phyloP scores from a whole-genome alignment of 352 stramenopile genomes.

The Aphanomyces cochlioides region DNA sequence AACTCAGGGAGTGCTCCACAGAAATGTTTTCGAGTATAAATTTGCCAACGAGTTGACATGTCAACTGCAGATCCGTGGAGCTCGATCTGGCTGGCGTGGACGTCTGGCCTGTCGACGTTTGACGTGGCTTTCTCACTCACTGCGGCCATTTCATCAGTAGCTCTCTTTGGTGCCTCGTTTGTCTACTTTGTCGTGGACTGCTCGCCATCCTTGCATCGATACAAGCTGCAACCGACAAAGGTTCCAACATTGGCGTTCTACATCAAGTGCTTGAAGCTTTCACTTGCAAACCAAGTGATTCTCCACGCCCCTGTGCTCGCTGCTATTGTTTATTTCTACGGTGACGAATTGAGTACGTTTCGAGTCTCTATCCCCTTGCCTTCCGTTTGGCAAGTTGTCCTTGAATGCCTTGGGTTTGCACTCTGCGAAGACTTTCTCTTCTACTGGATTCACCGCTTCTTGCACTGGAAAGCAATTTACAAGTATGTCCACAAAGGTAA shows the following conservation, averaged over 20 bases:
- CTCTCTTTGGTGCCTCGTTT: conserved; percentile 23
- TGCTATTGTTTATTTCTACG: not conserved
- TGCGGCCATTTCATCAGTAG: not conserved
- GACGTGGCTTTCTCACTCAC: conserved; percentile 24
- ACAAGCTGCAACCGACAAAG: conserved; percentile 26
- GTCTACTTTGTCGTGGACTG: conserved; percentile 17
- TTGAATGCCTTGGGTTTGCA: conserved; percentile 6
- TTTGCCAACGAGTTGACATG: not conserved
- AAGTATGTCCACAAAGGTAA: conserved; percentile 34
- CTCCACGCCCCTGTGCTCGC: conserved; percentile 3
- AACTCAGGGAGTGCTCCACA: no score
- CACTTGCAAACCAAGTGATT: conserved; percentile 14
- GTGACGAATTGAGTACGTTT: not conserved
- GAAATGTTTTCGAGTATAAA: not conserved
- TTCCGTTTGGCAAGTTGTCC: not conserved
- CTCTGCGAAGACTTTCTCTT: conserved; percentile 27
- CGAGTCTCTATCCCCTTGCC: conserved; percentile 3
- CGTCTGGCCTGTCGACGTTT: not conserved
- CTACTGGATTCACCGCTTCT: conserved; percentile 32
- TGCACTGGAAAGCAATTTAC: conserved; percentile 32
- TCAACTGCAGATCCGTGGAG: not conserved
- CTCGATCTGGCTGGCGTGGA: conserved; percentile 4
- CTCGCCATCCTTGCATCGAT: conserved; percentile 17
- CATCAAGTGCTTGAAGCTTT: conserved; percentile 21
- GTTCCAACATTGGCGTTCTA: conserved; percentile 21